Evolutionary conservation across 768 basidiomycete species (phyloP).

Genomic region (Rubroboletus pulcherrimus): DNA sequence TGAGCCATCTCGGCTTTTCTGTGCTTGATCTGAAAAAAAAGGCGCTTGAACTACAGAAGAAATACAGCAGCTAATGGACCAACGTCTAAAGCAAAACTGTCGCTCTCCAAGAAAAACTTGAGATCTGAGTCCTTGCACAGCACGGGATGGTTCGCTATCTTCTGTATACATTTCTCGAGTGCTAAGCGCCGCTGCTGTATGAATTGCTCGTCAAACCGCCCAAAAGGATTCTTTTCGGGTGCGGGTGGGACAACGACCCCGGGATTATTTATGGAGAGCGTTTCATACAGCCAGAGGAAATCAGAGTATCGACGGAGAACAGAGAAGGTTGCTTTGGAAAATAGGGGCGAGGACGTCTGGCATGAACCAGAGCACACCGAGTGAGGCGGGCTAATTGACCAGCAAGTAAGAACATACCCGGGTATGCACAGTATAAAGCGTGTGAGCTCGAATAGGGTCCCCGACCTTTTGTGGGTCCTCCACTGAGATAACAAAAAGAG

Average conservation of each 20-base stretch:
- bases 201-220: slow-evolving; percentile 90
- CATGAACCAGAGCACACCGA: background rate
- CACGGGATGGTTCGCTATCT: slow-evolving; percentile 90
- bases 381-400: background rate
- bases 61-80: slow-evolving; percentile 29
- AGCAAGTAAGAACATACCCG: slow-evolving; percentile 43
- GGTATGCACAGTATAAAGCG: slow-evolving; percentile 95
- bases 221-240: slow-evolving; percentile 92
- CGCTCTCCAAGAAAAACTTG: slow-evolving; percentile 88
- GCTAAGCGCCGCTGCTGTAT: slow-evolving; percentile 81
- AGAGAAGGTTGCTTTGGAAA: slow-evolving; percentile 79
- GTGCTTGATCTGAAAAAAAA: slow-evolving; percentile 70
- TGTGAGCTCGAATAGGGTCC: slow-evolving; percentile 91
- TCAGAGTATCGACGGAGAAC: slow-evolving; percentile 97
- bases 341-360: slow-evolving; percentile 83
- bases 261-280: slow-evolving; percentile 84
- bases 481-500: slow-evolving; percentile 84
- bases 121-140: slow-evolving; percentile 85
- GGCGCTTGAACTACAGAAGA: background rate
- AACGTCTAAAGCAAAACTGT: slow-evolving; percentile 87
- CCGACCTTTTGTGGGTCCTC: slow-evolving; percentile 97
- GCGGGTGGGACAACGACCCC: slow-evolving; percentile 96
- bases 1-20: slow-evolving; percentile 72
- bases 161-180: slow-evolving; percentile 87
- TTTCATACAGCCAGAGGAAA: slow-evolving; percentile 95